Conservation (phyloP, 2,329 filamentous ascomycete genomes). For the Epichloe typhina region DNA sequence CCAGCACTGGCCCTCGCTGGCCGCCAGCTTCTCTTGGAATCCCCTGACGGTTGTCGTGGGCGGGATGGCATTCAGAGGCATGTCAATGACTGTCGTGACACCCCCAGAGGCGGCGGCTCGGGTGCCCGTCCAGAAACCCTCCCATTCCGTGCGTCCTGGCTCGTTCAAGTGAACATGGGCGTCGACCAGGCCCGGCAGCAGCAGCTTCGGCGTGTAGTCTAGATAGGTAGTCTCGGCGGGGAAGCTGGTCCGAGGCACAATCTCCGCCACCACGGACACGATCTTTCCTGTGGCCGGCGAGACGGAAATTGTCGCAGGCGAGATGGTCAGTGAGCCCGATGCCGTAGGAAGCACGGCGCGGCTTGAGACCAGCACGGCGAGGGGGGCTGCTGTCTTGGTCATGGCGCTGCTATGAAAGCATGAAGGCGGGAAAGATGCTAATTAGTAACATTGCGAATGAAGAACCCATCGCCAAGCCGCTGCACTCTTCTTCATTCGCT, state of each 20-base stretch:
- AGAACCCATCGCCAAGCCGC: too few species aligned
- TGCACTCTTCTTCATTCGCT: too few species aligned
- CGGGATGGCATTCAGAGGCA: constrained; percentile 94
- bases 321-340: constrained; percentile 47
- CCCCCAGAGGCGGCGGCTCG: constrained; percentile 82
- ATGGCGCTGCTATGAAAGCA: too few species aligned
- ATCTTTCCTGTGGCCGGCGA: constrained; percentile 76
- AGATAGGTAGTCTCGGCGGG: constrained; percentile 59
- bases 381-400: constrained; percentile 21
- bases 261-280: constrained; percentile 54
- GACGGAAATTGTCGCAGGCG: constrained; percentile 71
- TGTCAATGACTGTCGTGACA: constrained; percentile 96
- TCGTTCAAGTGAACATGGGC: constrained; percentile 97
- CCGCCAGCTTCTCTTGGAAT: constrained; percentile 72
- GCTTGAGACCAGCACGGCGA: constrained; percentile 72
- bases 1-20: constrained; percentile 83
- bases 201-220: constrained; percentile 71
- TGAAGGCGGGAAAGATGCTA: too few species aligned
- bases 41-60: constrained; percentile 82
- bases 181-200: constrained; percentile 87
- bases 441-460: too few species aligned
- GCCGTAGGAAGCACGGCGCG: constrained; percentile 67
- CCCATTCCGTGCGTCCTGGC: constrained; percentile 94
- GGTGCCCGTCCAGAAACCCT: constrained; percentile 92
- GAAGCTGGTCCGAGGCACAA: constrained; percentile 67